Evolutionary conservation across 2,329 filamentous ascomycete species (phyloP).

Genomic region (Aspergillus sergii): DNA sequence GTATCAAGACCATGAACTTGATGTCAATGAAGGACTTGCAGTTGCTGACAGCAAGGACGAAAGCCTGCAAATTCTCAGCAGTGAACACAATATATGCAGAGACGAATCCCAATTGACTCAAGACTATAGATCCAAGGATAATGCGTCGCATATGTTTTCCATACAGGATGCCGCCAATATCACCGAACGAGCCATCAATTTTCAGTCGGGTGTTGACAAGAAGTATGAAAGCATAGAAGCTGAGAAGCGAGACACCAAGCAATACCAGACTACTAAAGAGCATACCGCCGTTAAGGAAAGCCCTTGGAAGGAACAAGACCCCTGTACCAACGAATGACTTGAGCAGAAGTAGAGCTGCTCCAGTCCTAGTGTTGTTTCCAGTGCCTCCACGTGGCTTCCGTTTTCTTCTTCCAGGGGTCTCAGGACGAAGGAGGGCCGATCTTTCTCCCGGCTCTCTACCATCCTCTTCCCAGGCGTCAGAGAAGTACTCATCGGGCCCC

Average conservation of each 20-base stretch:
- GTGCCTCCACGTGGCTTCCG: conserved; percentile 73
- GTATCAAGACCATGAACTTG: conserved; percentile 87
- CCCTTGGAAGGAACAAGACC: conserved; percentile 87
- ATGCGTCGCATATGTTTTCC: conserved; percentile 85
- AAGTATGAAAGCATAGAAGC: conserved; percentile 97
- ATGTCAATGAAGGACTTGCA: conserved; percentile 86
- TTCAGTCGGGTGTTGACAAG: conserved; percentile 83
- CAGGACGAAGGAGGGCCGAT: conserved; percentile 73
- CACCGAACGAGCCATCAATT: conserved; percentile 93
- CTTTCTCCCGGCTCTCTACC: conserved; percentile 83
- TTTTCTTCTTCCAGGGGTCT: conserved; percentile 69
- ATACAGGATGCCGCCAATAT: conserved; percentile 90
- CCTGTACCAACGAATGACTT: conserved; percentile 98
- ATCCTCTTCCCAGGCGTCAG: conserved; percentile 66
- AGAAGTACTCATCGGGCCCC: conserved; percentile 88
- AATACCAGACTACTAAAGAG: conserved; percentile 91
- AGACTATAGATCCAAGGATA: conserved; percentile 88
- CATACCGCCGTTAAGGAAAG: conserved; percentile 96
- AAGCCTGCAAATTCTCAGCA: conserved; percentile 91
- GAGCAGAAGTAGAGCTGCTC: conserved; percentile 80
- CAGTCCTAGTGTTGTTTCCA: conserved; percentile 76
- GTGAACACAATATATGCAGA: conserved; percentile 97
- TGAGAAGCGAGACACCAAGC: conserved; percentile 79
- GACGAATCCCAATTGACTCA: conserved; percentile 94
- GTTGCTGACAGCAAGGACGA: conserved; percentile 86